Evolutionary conservation across 495 filamentous ascomycete species (phyloP).

Genomic region (Xylaria scruposa): DNA sequence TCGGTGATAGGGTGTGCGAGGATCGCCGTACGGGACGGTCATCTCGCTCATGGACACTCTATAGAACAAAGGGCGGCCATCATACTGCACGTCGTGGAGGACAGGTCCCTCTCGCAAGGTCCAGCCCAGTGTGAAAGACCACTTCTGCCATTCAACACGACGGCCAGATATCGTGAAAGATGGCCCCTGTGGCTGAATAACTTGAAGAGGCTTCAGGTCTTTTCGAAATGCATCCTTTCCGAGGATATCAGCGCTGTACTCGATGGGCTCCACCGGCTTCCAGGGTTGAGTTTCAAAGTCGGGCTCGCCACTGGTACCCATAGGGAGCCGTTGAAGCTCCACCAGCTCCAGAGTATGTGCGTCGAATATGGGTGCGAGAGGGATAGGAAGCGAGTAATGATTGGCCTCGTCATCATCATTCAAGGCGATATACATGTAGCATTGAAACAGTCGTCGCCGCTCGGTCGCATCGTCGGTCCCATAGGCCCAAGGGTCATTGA

Average conservation of each 20-base stretch:
- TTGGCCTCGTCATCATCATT: slow-evolving; percentile 34
- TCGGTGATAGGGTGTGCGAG: slow-evolving; percentile 68
- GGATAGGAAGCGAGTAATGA: slow-evolving; percentile 37
- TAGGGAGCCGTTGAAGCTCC: neutral
- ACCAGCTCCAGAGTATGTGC: neutral
- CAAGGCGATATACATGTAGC: slow-evolving; percentile 23
- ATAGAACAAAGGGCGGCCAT: slow-evolving; percentile 71
- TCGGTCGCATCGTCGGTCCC: slow-evolving; percentile 22
- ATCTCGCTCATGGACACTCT: slow-evolving; percentile 75
- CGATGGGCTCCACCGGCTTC: neutral
- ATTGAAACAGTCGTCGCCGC: slow-evolving; percentile 20
- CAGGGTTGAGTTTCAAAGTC: neutral
- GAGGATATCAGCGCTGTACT: slow-evolving; percentile 1
- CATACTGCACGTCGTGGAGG: slow-evolving; percentile 71
- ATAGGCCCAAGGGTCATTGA: slow-evolving; percentile 1
- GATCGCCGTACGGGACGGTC: slow-evolving; percentile 72
- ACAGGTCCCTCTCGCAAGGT: slow-evolving; percentile 70
- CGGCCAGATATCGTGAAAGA: slow-evolving; percentile 66
- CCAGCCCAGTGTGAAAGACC: slow-evolving; percentile 70
- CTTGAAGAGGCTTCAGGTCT: neutral
- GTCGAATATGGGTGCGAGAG: slow-evolving; percentile 23
- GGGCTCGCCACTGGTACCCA: neutral
- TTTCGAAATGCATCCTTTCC: neutral
- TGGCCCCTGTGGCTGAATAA: neutral
- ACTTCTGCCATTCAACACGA: slow-evolving; percentile 69